These are phyloP conservation scores for Geotrichum restrictum DNA, from an alignment of 1,139 yeast species.

Conservation along the genomic window DNA sequence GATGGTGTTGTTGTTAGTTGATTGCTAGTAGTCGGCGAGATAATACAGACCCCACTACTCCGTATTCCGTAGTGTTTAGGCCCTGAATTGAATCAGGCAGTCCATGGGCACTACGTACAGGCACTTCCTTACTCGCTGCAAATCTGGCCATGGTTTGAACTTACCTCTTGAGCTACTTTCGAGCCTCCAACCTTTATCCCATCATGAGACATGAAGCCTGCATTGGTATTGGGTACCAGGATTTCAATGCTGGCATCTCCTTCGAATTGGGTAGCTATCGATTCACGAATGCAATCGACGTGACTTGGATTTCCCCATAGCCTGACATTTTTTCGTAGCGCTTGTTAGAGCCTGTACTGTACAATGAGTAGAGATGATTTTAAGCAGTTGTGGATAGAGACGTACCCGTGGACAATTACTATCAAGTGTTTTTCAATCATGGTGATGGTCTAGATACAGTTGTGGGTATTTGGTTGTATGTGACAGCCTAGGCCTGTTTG, in stretches of 20 bases:
- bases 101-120: no score
- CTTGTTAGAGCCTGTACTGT: neutral
- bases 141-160: neutral
- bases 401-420: constrained; percentile 70
- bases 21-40: no score
- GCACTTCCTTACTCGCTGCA: neutral
- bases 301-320: constrained; percentile 83
- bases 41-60: no score
- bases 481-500: no score
- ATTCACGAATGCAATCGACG: constrained; percentile 55
- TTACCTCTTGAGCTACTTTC: constrained; percentile 55
- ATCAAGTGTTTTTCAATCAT: constrained; percentile 51
- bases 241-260: constrained; percentile 48
- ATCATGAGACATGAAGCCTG: constrained; percentile 76
- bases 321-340: constrained; percentile 29
- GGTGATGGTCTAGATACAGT: no score
- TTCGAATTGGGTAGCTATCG: constrained; percentile 44
- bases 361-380: no score
- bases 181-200: constrained; percentile 72
- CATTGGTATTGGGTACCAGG: constrained; percentile 62
- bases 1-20: neutral
- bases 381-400: constrained; percentile 7
- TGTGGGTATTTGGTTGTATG: no score
- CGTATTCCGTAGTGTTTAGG: no score
- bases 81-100: no score